Base-by-base conservation (phyloP, 345 rosid species). In the Bruguiera parviflora region DNA sequence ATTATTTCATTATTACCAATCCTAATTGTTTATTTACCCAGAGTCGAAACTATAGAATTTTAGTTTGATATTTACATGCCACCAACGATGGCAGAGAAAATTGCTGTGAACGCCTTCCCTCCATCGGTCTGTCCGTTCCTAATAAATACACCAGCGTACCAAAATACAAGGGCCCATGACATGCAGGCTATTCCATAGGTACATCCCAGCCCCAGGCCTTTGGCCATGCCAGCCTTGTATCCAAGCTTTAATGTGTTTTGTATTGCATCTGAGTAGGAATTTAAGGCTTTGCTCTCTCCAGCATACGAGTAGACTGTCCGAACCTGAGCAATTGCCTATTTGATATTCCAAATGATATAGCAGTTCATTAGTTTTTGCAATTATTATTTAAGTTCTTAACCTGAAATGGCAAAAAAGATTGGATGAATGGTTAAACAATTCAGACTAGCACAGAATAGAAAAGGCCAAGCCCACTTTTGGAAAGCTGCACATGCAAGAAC, bases 141-240 rank as follows among this genome's bases (percentile, higher is more conserved):
- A 71, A 96, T 90, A 67, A 96, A 96, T 80, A 96, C 98, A 43
- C 99, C 98, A 0, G 99, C 99, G 15, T 96, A 96, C 99, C 99
- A 96, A 69, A 96, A 96, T 31, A 96, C 99, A 63, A 96, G 84
- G n/a, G 99, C 99, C 99, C 99, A 96, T 13, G 99, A 96, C 99
- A 96, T 96, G 74, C 98, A 92, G 51, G 99, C 99, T 64, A 96
- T 96, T 43, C 99, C 99, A 72, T 89, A 96, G 0, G 99, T 96
- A 74, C 99, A 96, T 73, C 99, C 99, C 25, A 96, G 82, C 22
- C 99, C 99, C 80, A 96, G 84, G 5, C 99, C 99, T 83, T 96
- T 96, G 67, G 99, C 99, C 99, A 96, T 90, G 16, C 99, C 99
- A 24, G 99, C 99, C 81, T 92, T 96, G 77, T 96, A 96, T 53